Base-by-base conservation (phyloP, 163 green algal species). In the Smithsoniella earleae region DNA sequence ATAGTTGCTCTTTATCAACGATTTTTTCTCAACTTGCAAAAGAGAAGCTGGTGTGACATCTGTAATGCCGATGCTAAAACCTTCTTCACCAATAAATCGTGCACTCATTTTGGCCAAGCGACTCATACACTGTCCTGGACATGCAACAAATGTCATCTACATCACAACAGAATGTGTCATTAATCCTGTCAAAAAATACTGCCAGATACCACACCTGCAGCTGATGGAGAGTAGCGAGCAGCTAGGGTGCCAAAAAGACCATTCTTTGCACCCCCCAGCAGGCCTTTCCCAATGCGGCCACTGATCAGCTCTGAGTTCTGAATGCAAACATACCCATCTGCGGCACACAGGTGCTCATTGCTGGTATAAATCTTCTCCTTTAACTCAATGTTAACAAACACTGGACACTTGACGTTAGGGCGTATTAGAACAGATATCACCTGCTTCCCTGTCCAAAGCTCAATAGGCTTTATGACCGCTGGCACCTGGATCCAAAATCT, bases 371-470 rank as follows among this genome's bases (percentile, higher is more conserved):
- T 82, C 76, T 92, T 94, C 83, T 99, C 92, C 1, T 80, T 82
- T 8, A 94, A 86, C 81, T 96, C 89, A 43, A 96, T 74, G 80
- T 92, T 97, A 4, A 97, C 78, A 66, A 92, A 91, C 20, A 95
- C 74, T 43, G 34, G 45, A 33, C 72, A 76, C 27, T 6, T 33
- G 72, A 36, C 13, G 46, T 73, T 91, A 18, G 93, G 91, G 0
- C 89, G 82, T 28, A 98, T 73, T 18, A 99, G 79, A 43, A 95
- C 76, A 16, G 75, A 82, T 69, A 97, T 95, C 8, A 96, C 63
- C 83, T 99, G 92, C 85, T 98, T 98, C 66, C 94, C 93, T 1
- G 90, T 97, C 92, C 93, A 97, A 69, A 97, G 77, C 82, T 97
- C 90, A 54, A 77, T 44, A 54, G 74, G 76, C 77, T 86, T 86